Conservation (phyloP, 2,329 filamentous ascomycete species). For the Fusarium circinatum region DNA sequence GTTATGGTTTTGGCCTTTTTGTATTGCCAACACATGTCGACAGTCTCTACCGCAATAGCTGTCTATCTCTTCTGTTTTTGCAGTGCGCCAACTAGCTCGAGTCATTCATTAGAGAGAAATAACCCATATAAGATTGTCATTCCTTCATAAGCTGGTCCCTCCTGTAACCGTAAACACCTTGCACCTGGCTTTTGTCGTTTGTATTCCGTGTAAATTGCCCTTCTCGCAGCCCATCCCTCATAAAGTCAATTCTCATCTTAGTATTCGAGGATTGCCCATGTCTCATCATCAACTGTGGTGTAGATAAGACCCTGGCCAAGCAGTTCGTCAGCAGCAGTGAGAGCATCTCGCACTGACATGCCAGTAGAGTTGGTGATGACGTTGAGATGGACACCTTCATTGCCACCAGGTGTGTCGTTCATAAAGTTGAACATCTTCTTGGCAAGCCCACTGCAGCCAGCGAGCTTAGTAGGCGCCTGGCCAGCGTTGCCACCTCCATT, state of each 20-base stretch:
- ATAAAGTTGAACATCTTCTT: conserved; percentile 79
- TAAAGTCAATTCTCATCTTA: conserved; percentile 44
- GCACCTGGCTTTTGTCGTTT: conserved; percentile 35
- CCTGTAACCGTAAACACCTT: conserved; percentile 42
- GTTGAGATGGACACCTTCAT: conserved; percentile 86
- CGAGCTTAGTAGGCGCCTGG: conserved; percentile 53
- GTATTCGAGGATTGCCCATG: conserved; percentile 85
- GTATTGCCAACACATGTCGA: neutral
- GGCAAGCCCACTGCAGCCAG: conserved; percentile 65
- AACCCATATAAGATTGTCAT: conserved; percentile 39
- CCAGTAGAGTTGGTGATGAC: conserved; percentile 74
- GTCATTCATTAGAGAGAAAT: conserved; percentile 42
- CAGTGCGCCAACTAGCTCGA: conserved; percentile 36
- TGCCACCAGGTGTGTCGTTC: conserved; percentile 72
- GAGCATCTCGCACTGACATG: conserved; percentile 75
- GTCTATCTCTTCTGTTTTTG: conserved; percentile 24
- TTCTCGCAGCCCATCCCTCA: neutral
- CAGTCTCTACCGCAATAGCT: conserved; percentile 36
- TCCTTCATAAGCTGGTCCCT: conserved; percentile 40
- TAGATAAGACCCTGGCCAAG: conserved; percentile 80
- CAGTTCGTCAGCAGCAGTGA: conserved; percentile 84
- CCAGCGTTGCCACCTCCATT: conserved; percentile 51
- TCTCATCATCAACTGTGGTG: conserved; percentile 91
- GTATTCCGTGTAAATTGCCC: conserved; percentile 10
- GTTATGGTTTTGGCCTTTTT: conserved; percentile 6